Base-by-base conservation (phyloP, 2,329 filamentous ascomycete genomes). In the Conoideocrella luteorostrata region DNA sequence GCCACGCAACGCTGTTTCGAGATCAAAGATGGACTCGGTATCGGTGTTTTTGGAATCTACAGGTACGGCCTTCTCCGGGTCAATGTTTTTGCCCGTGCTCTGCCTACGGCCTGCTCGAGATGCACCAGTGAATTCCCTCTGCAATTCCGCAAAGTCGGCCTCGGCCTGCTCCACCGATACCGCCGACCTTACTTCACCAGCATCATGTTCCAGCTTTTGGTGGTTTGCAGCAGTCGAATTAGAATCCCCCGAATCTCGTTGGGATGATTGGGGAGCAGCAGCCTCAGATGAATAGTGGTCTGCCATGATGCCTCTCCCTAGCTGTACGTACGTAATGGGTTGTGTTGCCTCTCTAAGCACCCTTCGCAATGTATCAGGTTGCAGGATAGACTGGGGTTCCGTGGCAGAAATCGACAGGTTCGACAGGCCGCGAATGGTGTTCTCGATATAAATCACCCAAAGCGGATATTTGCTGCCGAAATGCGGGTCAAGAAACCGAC, bases 1-100 rank as follows among this genome's bases (percentile, higher is more conserved):
- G 3, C 87, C 86, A 35, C 86, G 78, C 47, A 95, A 68, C 4
- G 83, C 81, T 7, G 71, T 65, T 61, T 95, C 86, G 29, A 95
- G 70, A 58, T 95, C 83, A 62, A 93, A 95, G 9, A 74, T 35
- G 10, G 61, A 61, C 2, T 69, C 71, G 1, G 67, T 68, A 35
- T 72, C 69, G 0, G 69, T 69, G 3, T 10, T 23, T 24, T 64
- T 63, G 3, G 61, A 59, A 2, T 51, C 37, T 52, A 58, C 55
- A 20, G 61, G 63, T 6, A 54, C 60, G 3, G 63, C 69, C 61
- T 84, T 84, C 53, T 88, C 84, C 12, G 78, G 58, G 60, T 87
- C 83, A 5, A 45, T 50, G 21, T 41, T 46, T 46, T 55, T 55
- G 5, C 17, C 26, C 39, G 45, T 53, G 45, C 47, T 53, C 36